Conservation (phyloP, 768 basidiomycete species). For the Russula sp. region DNA sequence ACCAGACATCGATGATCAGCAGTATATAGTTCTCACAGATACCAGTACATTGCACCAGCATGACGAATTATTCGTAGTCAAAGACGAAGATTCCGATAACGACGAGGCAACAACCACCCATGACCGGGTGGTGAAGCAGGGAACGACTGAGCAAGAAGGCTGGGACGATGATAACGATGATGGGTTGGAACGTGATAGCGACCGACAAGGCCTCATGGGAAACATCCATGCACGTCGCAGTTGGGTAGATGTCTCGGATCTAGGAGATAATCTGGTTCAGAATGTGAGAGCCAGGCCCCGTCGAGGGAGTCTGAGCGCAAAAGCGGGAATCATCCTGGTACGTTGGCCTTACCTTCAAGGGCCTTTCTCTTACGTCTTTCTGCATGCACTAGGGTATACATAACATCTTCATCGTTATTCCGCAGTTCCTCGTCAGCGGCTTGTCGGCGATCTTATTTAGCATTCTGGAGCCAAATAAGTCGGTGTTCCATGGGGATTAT, state of each 20-base stretch:
- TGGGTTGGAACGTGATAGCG: slow-evolving; percentile 17
- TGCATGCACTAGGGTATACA: slow-evolving; percentile 70
- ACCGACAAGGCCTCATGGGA: slow-evolving; percentile 16
- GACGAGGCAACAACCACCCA: slow-evolving; percentile 10
- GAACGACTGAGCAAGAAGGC: slow-evolving; percentile 25
- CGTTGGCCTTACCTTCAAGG: slow-evolving; percentile 25
- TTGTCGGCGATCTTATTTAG: slow-evolving; percentile 83
- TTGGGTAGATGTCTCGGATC: slow-evolving; percentile 13
- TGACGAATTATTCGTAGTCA: slow-evolving; percentile 29
- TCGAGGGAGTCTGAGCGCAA: slow-evolving; percentile 49
- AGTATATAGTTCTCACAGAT: slow-evolving; percentile 35
- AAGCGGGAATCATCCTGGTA: slow-evolving; percentile 84
- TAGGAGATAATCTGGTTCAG: neutral
- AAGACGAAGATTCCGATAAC: slow-evolving; percentile 21
- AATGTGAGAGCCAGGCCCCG: neutral
- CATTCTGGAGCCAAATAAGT: slow-evolving; percentile 62
- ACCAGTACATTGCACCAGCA: slow-evolving; percentile 28
- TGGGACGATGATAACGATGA: slow-evolving; percentile 26
- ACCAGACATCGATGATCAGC: slow-evolving; percentile 27
- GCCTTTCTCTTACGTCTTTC: neutral
- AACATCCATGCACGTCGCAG: slow-evolving; percentile 18
- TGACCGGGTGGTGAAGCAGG: slow-evolving; percentile 10
- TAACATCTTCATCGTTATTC: slow-evolving; percentile 89
- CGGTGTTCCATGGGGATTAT: slow-evolving; percentile 24
- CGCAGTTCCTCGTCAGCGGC: slow-evolving; percentile 89